A percentile compares a stretch with the other conserved stretches of the same genome.
These are phyloP conservation scores for Pleurotus sapidus DNA, from an alignment of 768 basidiomycete species.

Conservation along the genomic window DNA sequence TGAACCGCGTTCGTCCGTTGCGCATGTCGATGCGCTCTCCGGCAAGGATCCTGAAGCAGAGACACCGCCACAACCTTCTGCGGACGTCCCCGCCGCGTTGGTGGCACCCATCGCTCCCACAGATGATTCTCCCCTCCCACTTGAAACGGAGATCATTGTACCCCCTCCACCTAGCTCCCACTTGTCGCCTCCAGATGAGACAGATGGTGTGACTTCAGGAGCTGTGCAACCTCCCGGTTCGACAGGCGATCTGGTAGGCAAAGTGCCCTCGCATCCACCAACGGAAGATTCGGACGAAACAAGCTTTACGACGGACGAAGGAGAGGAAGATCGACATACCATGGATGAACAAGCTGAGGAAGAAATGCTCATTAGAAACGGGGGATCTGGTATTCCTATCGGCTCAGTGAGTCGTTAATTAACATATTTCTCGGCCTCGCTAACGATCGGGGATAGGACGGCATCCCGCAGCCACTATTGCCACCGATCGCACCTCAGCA, in stretches of 20 bases:
- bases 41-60: conserved; percentile 1
- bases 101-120: neutral
- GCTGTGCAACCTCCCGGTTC: conserved; percentile 91
- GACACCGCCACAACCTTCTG: neutral
- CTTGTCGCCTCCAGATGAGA: conserved; percentile 61
- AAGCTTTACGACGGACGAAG: conserved; percentile 68
- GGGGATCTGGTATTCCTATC: conserved; percentile 93
- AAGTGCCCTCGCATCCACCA: neutral
- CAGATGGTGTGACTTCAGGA: conserved; percentile 83
- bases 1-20: conserved; percentile 1
- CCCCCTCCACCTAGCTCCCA: conserved; percentile 17
- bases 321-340: conserved; percentile 49
- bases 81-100: neutral
- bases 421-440: conserved; percentile 4
- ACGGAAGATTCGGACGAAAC: conserved; percentile 60
- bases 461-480: conserved; percentile 67
- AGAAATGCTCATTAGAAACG: conserved; percentile 82
- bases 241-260: conserved; percentile 38
- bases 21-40: neutral
- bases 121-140: neutral
- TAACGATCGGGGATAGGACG: conserved; percentile 46
- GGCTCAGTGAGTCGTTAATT: conserved; percentile 64
- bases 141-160: conserved; percentile 9
- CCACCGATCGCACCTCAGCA: conserved; percentile 65
- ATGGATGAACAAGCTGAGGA: conserved; percentile 85